Percentiles rank a stretch among this genome's conserved stretches.
Evolutionary conservation across 495 filamentous ascomycete genomes (phyloP).

Genomic region (Terfezia claveryi): DNA sequence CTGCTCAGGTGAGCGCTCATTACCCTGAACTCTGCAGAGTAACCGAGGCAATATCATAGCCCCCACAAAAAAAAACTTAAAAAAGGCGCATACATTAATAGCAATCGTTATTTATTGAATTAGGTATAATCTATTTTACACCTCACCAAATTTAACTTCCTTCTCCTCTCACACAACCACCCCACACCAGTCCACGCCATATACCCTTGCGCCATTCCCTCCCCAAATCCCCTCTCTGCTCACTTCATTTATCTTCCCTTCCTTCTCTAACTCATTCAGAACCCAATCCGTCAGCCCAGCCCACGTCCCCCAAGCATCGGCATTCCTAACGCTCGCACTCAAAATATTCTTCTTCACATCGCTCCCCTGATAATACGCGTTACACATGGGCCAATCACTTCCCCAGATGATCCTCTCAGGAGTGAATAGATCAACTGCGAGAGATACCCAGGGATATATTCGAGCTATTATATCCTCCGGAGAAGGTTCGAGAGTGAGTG

Average conservation of each 20-base stretch:
- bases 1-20: too few relatives aligned
- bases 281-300: slow-evolving; percentile 35
- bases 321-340: slow-evolving; percentile 2
- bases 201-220: slow-evolving; percentile 42
- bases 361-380: slow-evolving; percentile 27
- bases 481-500: background rate
- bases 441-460: slow-evolving; percentile 41
- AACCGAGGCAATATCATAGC: too few relatives aligned
- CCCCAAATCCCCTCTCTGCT: slow-evolving; percentile 46
- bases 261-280: slow-evolving; percentile 23
- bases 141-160: too few relatives aligned
- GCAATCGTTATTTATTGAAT: too few relatives aligned
- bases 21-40: too few relatives aligned
- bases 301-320: slow-evolving; percentile 32
- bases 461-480: slow-evolving; percentile 18
- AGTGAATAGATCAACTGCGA: slow-evolving; percentile 45
- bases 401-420: slow-evolving; percentile 62
- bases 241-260: slow-evolving; percentile 31
- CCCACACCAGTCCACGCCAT: slow-evolving; percentile 26
- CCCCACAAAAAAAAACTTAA: too few relatives aligned
- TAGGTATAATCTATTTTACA: too few relatives aligned
- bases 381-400: slow-evolving; percentile 79
- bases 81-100: too few relatives aligned
- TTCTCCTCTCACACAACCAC: too few relatives aligned
- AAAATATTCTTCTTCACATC: slow-evolving; percentile 8